phyloP scores from a whole-genome alignment of 1,284 basidiomycete genomes.

The Cutaneotrichosporon mucoides region DNA sequence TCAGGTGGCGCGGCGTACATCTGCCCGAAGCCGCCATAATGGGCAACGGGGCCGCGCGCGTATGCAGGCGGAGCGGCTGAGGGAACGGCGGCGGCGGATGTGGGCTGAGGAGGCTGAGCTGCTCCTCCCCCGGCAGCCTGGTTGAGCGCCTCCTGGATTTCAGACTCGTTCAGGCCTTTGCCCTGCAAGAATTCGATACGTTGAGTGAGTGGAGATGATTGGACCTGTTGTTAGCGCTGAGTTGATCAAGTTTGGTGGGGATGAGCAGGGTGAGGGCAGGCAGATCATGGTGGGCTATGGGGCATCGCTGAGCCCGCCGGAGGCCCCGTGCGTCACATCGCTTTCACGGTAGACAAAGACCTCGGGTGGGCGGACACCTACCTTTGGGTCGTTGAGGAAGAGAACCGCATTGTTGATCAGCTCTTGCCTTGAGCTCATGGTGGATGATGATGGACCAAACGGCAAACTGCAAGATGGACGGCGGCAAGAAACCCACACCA shows the following conservation, averaged over 20 bases:
- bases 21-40: slow-evolving; percentile 37
- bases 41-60: slow-evolving; percentile 12
- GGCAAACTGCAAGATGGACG: too few species aligned
- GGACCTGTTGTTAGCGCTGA: slow-evolving; percentile 34
- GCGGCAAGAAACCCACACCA: too few species aligned
- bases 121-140: slow-evolving; percentile 50
- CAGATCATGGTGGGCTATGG: too few species aligned
- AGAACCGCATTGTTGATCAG: slow-evolving; percentile 72
- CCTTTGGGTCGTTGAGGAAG: slow-evolving; percentile 65
- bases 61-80: slow-evolving; percentile 38
- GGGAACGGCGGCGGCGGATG: slow-evolving; percentile 19
- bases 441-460: neutral
- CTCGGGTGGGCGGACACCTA: slow-evolving; percentile 10
- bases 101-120: neutral
- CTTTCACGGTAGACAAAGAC: too few species aligned
- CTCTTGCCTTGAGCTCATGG: slow-evolving; percentile 55
- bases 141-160: slow-evolving; percentile 82
- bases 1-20: slow-evolving; percentile 37
- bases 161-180: slow-evolving; percentile 76
- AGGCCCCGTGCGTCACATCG: too few species aligned
- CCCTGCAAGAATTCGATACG: slow-evolving; percentile 89
- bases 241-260: too few species aligned
- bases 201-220: slow-evolving; percentile 71
- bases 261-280: too few species aligned
- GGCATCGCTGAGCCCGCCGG: too few species aligned